These are phyloP conservation scores for Fusarium sp. DNA, from an alignment of 2,329 filamentous ascomycete genomes.

Conservation along the genomic window DNA sequence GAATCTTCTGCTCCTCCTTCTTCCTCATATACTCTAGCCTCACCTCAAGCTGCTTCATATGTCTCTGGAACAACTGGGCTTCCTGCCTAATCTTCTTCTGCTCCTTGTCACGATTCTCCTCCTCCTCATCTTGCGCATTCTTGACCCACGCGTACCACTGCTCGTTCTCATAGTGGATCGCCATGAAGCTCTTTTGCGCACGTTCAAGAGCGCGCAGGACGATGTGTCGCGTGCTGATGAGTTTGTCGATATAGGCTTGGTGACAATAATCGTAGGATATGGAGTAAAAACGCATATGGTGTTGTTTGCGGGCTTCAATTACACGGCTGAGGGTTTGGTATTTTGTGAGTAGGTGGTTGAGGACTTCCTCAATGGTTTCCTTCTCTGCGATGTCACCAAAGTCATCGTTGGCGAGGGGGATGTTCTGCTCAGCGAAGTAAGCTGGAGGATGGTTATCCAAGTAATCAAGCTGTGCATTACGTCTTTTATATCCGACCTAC, in stretches of 20 bases:
- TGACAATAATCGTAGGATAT: constrained; percentile 44
- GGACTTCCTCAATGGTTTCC: constrained; percentile 22
- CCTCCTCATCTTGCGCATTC: constrained; percentile 41
- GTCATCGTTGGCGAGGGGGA: constrained; percentile 41
- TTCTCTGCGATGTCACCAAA: constrained; percentile 31
- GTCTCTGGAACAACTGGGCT: constrained; percentile 46
- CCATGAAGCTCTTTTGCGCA: constrained; percentile 30
- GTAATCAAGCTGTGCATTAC: constrained; percentile 31
- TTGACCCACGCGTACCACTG: constrained; percentile 45
- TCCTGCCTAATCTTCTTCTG: constrained; percentile 48
- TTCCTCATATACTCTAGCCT: constrained; percentile 33
- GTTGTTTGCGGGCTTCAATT: constrained; percentile 44
- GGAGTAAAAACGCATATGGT: constrained; percentile 46
- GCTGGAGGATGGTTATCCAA: constrained; percentile 31
- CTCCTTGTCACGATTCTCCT: constrained; percentile 44
- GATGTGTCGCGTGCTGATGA: constrained; percentile 40
- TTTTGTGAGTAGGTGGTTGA: constrained; percentile 41
- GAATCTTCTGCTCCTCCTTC: constrained; percentile 44
- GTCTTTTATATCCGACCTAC: constrained; percentile 46
- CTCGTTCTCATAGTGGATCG: constrained; percentile 43
- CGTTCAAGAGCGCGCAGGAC: constrained; percentile 31
- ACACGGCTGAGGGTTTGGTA: constrained; percentile 41
- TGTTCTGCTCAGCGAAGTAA: constrained; percentile 20
- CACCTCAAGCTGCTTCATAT: constrained; percentile 42
- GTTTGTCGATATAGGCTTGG: constrained; percentile 45